These are phyloP conservation scores for Pilatotrama ljubarskyi DNA, from an alignment of 768 basidiomycete species.

Conservation along the genomic window DNA sequence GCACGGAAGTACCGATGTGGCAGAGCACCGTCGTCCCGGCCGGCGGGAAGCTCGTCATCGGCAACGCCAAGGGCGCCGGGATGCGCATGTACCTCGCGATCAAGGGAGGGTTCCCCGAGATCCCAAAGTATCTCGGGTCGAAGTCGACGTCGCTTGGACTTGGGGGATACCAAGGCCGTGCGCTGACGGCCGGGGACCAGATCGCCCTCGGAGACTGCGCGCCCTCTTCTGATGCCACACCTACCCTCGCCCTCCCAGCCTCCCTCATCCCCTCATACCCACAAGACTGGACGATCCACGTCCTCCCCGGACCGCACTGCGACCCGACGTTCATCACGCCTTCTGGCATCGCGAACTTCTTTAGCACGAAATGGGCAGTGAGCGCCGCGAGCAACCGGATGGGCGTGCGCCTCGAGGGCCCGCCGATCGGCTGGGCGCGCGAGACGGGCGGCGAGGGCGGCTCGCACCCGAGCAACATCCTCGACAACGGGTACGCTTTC, in stretches of 20 bases:
- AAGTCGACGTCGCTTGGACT: constrained; percentile 66
- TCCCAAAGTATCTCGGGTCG: constrained; percentile 58
- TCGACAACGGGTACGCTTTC: constrained; percentile 58
- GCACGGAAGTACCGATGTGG: constrained; percentile 46
- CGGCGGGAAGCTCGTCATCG: constrained; percentile 45
- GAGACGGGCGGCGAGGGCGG: constrained; percentile 64
- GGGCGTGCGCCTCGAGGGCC: constrained; percentile 59
- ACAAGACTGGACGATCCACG: constrained; percentile 50
- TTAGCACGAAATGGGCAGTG: constrained; percentile 51
- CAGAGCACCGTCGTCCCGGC: constrained; percentile 45
- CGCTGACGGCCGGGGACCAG: constrained; percentile 52
- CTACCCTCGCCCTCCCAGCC: constrained; percentile 26
- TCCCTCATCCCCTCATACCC: constrained; percentile 46
- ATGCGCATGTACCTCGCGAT: constrained; percentile 58
- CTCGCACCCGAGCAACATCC: constrained; percentile 66
- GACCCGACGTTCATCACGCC: constrained; percentile 54
- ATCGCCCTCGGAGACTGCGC: constrained; percentile 41
- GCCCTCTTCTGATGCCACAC: constrained; percentile 23
- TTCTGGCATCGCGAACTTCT: constrained; percentile 51
- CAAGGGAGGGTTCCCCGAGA: constrained; percentile 58
- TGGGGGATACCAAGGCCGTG: constrained; percentile 63
- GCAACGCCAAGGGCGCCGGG: constrained; percentile 36
- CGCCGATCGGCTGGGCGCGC: constrained; percentile 56
- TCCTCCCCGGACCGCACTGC: constrained; percentile 64
- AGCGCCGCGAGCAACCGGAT: constrained; percentile 61